Evolutionary conservation across 306 rosid species (phyloP).

Genomic region (Fragaria vesca): DNA sequence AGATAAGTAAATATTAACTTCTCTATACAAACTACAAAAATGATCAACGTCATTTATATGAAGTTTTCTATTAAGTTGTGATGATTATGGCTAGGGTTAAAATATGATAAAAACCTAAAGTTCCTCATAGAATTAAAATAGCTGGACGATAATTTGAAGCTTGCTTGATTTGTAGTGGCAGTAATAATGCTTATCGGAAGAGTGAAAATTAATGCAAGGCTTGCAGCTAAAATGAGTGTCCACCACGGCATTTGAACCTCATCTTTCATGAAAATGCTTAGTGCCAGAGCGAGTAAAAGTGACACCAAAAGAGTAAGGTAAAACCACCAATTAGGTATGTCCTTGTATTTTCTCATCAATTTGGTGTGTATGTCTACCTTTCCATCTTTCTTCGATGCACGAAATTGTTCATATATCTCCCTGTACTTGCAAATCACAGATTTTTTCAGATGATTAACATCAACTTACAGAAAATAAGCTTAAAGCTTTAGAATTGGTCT

Average conservation of each 20-base stretch:
- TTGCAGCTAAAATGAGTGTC: conserved; percentile 37
- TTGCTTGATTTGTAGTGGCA: conserved; percentile 46
- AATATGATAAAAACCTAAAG: neutral
- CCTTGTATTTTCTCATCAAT: conserved; percentile 64
- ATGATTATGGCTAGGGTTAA: neutral
- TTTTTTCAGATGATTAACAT: neutral
- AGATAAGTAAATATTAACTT: neutral
- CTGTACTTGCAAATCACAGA: conserved; percentile 22
- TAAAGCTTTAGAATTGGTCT: neutral
- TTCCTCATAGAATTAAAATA: neutral
- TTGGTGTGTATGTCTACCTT: conserved; percentile 70
- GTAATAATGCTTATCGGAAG: conserved; percentile 42
- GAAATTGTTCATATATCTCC: conserved; percentile 60
- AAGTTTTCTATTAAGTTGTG: neutral
- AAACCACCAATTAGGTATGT: conserved; percentile 90
- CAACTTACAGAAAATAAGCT: neutral
- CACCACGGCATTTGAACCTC: conserved; percentile 42
- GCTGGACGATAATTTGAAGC: neutral
- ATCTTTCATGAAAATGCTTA: conserved; percentile 42
- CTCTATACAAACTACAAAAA: neutral
- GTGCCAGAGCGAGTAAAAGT: conserved; percentile 41
- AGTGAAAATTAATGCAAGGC: conserved; percentile 37
- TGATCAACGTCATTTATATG: neutral
- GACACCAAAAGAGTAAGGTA: conserved; percentile 41
- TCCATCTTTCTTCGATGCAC: conserved; percentile 45